Base-by-base conservation (phyloP, 176 grass and related monocot genomes). In the Phoenix dactylifera region DNA sequence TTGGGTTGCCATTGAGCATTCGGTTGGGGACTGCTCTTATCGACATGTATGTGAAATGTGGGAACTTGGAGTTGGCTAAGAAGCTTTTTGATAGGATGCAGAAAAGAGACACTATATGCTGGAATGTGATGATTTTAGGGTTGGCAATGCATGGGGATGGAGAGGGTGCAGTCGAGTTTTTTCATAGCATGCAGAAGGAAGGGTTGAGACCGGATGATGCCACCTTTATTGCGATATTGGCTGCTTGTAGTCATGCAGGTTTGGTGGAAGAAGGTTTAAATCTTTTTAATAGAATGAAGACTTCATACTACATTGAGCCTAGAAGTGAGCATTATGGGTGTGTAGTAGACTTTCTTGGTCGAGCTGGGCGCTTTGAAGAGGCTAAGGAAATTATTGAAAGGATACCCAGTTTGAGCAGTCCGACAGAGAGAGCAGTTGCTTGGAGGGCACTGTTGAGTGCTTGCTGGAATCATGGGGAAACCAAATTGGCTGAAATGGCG, bases 41-140 rank as follows among this genome's bases (percentile, higher is more conserved):
- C 6, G 70, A 72, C 25, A 63, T 72, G 70, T 72, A 72, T 39
- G 22, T 55, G 14, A 72, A 72, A 20, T 62, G 59, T 18, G 58
- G 70, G 5, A 54, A 55, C 6, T 63, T 72, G 18, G 28, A 24
- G 7, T 32, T 63, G 24, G 70, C 59, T 39, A 63, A 52, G 58
- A 72, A 72, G 17, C 25, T 72, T 16, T 72, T 63, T 16, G 26
- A 63, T 54, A 14, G 24, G 16, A 63, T 63, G 49, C 15, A 14
- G 15, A 2, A 12, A 15, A 72, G 6, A 7, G 70, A 72, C 16
- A 63, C 12, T 35, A 25, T 72, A 35, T 63, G 59, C 35, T 72
- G 70, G 59, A 72, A 72, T 15, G 70, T 72, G 2, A 72, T 72
- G 70, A 62, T 72, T 44, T 52, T 72, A 23, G 70, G 58, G 44